phyloP scores from a whole-genome alignment of 2,329 filamentous ascomycete genomes.

The Pseudocercospora musae region DNA sequence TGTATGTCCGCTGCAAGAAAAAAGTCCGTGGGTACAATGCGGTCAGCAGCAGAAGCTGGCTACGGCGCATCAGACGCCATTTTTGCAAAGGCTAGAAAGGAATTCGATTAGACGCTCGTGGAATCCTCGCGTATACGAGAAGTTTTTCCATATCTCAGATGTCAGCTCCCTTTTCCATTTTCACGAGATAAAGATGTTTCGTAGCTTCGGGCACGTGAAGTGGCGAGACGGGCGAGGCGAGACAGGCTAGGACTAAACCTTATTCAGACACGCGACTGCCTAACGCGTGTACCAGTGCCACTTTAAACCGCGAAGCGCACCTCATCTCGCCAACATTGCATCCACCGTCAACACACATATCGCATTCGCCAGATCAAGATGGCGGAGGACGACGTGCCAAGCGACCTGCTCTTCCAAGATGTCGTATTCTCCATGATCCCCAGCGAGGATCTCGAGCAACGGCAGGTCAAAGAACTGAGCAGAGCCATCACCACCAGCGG shows the following conservation, averaged over 20 bases:
- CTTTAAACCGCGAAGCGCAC: background rate
- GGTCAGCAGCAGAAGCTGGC: background rate
- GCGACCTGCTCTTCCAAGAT: conserved; percentile 37
- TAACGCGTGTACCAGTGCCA: background rate
- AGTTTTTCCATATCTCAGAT: background rate
- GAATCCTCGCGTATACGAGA: background rate
- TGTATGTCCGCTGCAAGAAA: background rate
- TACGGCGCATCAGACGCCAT: background rate
- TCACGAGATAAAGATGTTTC: background rate
- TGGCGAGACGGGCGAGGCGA: background rate
- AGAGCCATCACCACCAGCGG: conserved; percentile 46
- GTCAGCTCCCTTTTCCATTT: background rate
- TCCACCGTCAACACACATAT: background rate
- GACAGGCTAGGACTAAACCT: background rate
- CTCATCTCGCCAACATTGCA: background rate
- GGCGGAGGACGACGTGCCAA: conserved; percentile 17
- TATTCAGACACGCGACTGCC: conserved; percentile 3
- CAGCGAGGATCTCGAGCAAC: conserved; percentile 28
- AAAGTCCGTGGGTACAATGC: background rate
- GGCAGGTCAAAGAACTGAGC: conserved; percentile 42
- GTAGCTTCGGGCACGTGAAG: background rate
- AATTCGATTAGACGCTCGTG: background rate
- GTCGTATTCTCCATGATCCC: conserved; percentile 45
- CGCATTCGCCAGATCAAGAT: background rate
- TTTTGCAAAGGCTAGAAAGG: background rate